A percentile compares a stretch with the other conserved stretches of the same genome.
phyloP scores from a whole-genome alignment of 345 rosid species.

The Salix viminalis region DNA sequence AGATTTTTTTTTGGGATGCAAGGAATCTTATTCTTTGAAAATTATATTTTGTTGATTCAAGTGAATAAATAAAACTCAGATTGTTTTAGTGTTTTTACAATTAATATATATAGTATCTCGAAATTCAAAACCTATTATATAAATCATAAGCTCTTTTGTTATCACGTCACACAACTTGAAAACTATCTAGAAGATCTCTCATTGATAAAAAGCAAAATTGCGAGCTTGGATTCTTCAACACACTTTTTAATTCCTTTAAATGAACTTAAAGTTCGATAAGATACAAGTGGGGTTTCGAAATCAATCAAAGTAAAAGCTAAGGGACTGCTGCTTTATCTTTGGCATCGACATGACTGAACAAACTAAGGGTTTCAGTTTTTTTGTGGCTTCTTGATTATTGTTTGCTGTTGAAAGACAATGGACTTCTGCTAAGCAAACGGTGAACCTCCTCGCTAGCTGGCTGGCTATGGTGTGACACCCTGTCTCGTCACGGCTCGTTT shows the following conservation, averaged over 20 bases:
- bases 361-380: background rate
- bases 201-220: background rate
- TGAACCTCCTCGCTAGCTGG: too few species aligned
- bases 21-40: too few species aligned
- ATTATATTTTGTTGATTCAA: too few species aligned
- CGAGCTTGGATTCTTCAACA: slow-evolving; percentile 18
- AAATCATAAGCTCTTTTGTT: too few species aligned
- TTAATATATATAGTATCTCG: fast-evolving
- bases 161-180: too few species aligned
- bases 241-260: slow-evolving; percentile 3
- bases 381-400: background rate
- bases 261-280: slow-evolving; percentile 4
- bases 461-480: too few species aligned
- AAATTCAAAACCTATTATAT: fast-evolving
- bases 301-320: background rate
- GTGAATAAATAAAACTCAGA: fast-evolving
- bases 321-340: background rate
- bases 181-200: background rate
- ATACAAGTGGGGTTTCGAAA: slow-evolving; percentile 11
- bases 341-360: background rate
- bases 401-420: too few species aligned
- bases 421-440: too few species aligned
- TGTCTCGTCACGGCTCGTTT: too few species aligned
- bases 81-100: fast-evolving
- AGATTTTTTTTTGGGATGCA: too few species aligned